Evolutionary conservation across 2,329 filamentous ascomycete genomes (phyloP).

Genomic region (Aspergillus aculeatus): DNA sequence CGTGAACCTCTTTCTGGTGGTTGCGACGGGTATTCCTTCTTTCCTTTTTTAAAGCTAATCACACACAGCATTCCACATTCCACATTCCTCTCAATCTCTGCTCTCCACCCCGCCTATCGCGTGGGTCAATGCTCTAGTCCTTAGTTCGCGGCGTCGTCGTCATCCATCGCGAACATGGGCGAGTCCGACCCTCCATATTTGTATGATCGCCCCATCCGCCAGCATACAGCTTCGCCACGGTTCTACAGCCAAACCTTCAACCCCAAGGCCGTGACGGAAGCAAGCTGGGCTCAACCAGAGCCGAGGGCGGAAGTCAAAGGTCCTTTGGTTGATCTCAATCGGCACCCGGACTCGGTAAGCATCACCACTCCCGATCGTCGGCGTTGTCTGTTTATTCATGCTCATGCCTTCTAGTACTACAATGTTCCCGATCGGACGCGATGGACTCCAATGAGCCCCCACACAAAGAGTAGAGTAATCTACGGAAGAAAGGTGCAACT

Average conservation of each 20-base stretch:
- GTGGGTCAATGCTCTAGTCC: constrained; percentile 39
- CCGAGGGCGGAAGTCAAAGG: constrained; percentile 67
- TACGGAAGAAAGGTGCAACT: constrained; percentile 69
- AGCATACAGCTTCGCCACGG: constrained; percentile 41
- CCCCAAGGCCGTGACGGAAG: constrained; percentile 79
- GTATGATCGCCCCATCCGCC: constrained; percentile 55
- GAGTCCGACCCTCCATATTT: constrained; percentile 67
- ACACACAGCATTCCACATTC: neutral
- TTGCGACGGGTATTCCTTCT: constrained; percentile 21
- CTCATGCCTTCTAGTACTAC: constrained; percentile 33
- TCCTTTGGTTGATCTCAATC: constrained; percentile 77
- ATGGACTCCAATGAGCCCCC: constrained; percentile 65
- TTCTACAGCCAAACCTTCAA: constrained; percentile 67
- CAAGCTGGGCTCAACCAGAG: constrained; percentile 66
- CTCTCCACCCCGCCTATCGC: constrained; percentile 23
- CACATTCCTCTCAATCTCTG: constrained; percentile 23
- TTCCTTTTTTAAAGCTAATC: constrained; percentile 19
- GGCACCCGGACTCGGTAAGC: constrained; percentile 74
- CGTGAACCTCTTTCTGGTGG: neutral
- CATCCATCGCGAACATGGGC: constrained; percentile 44
- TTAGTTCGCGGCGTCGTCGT: constrained; percentile 22
- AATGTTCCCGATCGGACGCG: constrained; percentile 63
- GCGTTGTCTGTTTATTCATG: neutral
- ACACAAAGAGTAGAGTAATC: constrained; percentile 70
- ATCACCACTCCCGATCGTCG: neutral